Conservation (phyloP, 805 yeast species). For the Candida dajiaensis region DNA sequence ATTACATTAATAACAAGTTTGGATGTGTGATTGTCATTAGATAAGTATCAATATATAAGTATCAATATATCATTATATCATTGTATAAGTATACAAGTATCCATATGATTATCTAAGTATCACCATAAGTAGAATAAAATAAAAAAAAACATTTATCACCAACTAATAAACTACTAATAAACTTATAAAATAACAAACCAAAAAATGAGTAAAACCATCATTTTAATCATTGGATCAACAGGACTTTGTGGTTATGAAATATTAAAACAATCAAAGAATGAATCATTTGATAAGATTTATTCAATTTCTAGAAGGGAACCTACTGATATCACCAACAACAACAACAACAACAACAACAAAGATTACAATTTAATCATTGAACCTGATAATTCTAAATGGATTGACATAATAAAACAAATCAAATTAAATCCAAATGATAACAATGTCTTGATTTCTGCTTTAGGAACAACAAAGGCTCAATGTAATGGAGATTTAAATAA, state of each 20-base stretch:
- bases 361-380: conserved; percentile 32
- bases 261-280: conserved; percentile 35
- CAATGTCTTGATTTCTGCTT: conserved; percentile 50
- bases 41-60: no score
- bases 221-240: conserved; percentile 37
- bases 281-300: conserved; percentile 35
- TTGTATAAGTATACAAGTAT: no score
- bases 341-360: no score
- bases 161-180: no score
- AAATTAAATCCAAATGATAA: conserved; percentile 20
- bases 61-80: no score
- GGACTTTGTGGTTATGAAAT: conserved; percentile 69
- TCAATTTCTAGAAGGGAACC: conserved; percentile 46
- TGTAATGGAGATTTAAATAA: conserved; percentile 74
- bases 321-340: conserved; percentile 3
- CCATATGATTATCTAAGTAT: no score
- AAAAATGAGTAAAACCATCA: background rate
- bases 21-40: conserved; percentile 12
- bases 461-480: conserved; percentile 68
- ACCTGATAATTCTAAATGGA: conserved; percentile 48
- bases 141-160: no score
- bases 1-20: conserved; percentile 60
- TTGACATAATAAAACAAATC: conserved; percentile 25
- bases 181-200: background rate
- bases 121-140: no score